These are phyloP conservation scores for Pseudopyricularia cyperi DNA, from an alignment of 2,329 filamentous ascomycete genomes.

Conservation along the genomic window DNA sequence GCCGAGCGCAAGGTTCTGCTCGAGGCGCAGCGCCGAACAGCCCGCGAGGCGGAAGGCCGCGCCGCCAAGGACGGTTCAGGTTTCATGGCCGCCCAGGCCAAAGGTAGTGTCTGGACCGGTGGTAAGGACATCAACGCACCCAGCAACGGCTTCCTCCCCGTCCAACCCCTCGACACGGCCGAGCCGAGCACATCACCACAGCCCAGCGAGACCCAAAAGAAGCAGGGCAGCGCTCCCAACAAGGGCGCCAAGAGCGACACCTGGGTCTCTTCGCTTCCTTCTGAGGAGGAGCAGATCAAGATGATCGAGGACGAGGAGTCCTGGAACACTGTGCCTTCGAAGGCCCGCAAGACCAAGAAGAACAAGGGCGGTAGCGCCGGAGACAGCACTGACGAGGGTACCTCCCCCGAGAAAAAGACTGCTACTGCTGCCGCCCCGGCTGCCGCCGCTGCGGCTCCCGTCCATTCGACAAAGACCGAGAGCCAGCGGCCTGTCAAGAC, in stretches of 20 bases:
- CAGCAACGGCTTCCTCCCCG: slow-evolving; percentile 21
- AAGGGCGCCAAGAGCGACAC: slow-evolving; percentile 20
- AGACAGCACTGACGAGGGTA: slow-evolving; percentile 13
- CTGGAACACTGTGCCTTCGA: slow-evolving; percentile 46
- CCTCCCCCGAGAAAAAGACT: slow-evolving; percentile 7
- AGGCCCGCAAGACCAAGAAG: slow-evolving; percentile 27
- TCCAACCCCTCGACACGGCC: slow-evolving; percentile 43
- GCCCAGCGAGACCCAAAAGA: slow-evolving; percentile 8
- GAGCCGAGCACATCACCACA: slow-evolving; percentile 12
- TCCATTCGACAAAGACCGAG: slow-evolving; percentile 13
- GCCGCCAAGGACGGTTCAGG: slow-evolving; percentile 67
- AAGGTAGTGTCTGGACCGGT: slow-evolving; percentile 24
- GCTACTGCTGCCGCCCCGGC: slow-evolving; percentile 10
- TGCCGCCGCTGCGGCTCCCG: slow-evolving; percentile 12
- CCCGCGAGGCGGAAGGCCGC: slow-evolving; percentile 70
- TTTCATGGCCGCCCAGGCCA: slow-evolving; percentile 30
- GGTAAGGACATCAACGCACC: slow-evolving; percentile 17
- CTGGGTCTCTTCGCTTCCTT: slow-evolving; percentile 39
- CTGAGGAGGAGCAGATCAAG: slow-evolving; percentile 51
- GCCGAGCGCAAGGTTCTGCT: slow-evolving; percentile 60
- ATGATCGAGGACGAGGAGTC: slow-evolving; percentile 38
- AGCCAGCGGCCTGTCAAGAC: slow-evolving; percentile 15
- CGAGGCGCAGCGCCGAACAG: slow-evolving; percentile 73
- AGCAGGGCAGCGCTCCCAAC: background rate
- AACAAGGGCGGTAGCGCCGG: slow-evolving; percentile 19